Evolutionary conservation across 495 filamentous ascomycete genomes (phyloP), one percentile per base, ranked within the genome.

Genomic region (Daldinia grandis): DNA sequence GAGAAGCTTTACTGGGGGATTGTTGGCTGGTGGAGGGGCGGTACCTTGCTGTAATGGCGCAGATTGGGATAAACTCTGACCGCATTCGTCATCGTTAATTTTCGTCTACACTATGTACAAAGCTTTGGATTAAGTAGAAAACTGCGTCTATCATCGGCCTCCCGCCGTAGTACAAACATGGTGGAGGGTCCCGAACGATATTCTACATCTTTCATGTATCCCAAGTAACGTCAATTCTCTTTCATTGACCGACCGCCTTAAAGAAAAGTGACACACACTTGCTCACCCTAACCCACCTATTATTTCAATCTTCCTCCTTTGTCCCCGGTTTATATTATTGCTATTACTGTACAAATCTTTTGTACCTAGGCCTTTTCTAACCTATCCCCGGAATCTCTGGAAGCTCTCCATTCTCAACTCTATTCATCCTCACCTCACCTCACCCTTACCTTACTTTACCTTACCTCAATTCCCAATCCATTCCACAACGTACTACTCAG

Each of bases 31-130:
- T 24, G 12, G 69, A 72, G 69, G 69, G 69, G 69, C 64, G 31
- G 42, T 30, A 27, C 17, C 56, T 49, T 19, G 30, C 7, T 28
- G n/a, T 38, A 69, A 10, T 30, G 44, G n/a, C 27, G 42, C 44
- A 64, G 44, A 64, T 54, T 59, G 17, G 53, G 37, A 64, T 59
- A 21, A 50, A 55, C 31, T 61, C 17, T 62, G 62, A 53, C 68
- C 57, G 58, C 59, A 72, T 72, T 72, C 69, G 69, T 72, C 69
- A 68, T 72, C 69, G 64, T 50, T 68, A 51, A 64, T 66, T 61
- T 44, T 24, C 25, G 12, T 33, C 40, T 58, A n/a, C n/a, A n/a
- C n/a, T n/a, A 33, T 33, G 30, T 33, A 33, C 27, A 17, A 3
- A 30, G 8, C 51, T 19, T 55, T 47, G 6, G n/a, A 19, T 47